These are phyloP conservation scores for Xylariaceae sp. DNA, from an alignment of 2,329 filamentous ascomycete genomes.

Conservation along the genomic window DNA sequence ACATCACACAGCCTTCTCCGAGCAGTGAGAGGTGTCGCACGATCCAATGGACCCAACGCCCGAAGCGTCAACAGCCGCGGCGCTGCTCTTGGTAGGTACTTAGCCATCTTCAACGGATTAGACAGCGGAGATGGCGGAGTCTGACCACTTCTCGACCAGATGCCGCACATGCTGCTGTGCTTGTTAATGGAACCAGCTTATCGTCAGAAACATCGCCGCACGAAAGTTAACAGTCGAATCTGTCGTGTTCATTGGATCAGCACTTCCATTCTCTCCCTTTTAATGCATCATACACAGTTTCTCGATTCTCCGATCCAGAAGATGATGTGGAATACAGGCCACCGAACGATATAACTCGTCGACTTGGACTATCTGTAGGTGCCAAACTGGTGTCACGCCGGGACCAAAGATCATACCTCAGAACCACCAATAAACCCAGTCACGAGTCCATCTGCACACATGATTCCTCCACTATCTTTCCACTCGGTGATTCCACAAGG, in stretches of 20 bases:
- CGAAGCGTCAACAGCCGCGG: slow-evolving; percentile 21
- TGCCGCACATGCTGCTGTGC: slow-evolving; percentile 23
- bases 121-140: slow-evolving; percentile 37
- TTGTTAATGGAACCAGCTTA: slow-evolving; percentile 30
- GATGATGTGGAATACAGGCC: too few species aligned
- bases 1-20: neutral
- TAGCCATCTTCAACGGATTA: slow-evolving; percentile 3
- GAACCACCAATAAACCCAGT: too few species aligned
- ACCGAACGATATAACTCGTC: too few species aligned
- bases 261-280: slow-evolving; percentile 15
- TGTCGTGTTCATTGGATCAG: slow-evolving; percentile 4
- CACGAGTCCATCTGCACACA: too few species aligned
- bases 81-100: slow-evolving; percentile 12
- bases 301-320: too few species aligned
- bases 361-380: too few species aligned
- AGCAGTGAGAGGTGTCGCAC: slow-evolving; percentile 29
- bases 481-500: too few species aligned
- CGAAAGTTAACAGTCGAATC: slow-evolving; percentile 1
- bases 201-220: slow-evolving; percentile 33
- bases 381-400: too few species aligned
- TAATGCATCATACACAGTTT: slow-evolving; percentile 46
- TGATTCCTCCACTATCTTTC: too few species aligned
- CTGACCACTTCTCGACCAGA: slow-evolving; percentile 32
- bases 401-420: too few species aligned
- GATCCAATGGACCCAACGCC: slow-evolving; percentile 29